Conservation (phyloP, 345 rosid species). For the Arabidopsis arenosa region DNA sequence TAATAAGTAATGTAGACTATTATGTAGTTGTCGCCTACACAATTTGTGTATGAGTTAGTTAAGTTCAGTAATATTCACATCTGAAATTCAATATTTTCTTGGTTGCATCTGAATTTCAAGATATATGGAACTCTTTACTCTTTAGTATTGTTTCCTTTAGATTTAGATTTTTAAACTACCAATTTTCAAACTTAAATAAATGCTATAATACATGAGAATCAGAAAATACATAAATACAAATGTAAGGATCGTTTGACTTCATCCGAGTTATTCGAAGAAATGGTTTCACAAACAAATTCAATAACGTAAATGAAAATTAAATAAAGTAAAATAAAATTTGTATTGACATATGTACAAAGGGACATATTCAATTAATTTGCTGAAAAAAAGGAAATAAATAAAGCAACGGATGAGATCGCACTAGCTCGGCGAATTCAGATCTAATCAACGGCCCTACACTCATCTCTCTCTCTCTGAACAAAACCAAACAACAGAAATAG, state of each 20-base stretch:
- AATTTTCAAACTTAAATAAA: conserved; percentile 9
- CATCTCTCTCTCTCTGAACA: conserved; percentile 26
- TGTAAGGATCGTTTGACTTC: conserved; percentile 5
- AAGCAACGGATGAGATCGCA: conserved; percentile 71
- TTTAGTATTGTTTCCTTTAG: neutral
- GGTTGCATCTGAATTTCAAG: conserved; percentile 14
- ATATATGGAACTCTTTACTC: neutral
- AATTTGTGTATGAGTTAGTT: neutral
- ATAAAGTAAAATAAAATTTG: neutral
- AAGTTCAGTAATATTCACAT: conserved; percentile 10
- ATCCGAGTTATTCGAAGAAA: conserved; percentile 27
- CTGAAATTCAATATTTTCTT: conserved; percentile 6
- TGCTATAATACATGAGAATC: conserved; percentile 16
- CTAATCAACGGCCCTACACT: conserved; percentile 68
- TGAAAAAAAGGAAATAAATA: conserved; percentile 20
- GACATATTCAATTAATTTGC: neutral
- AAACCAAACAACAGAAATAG: conserved; percentile 46
- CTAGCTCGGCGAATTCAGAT: conserved; percentile 51
- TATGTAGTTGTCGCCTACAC: neutral
- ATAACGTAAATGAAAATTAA: conserved; percentile 1
- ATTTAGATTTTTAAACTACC: neutral
- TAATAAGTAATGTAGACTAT: too few relatives aligned
- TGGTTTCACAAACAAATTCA: neutral
- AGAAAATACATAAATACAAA: conserved; percentile 1
- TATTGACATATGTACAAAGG: neutral